These are phyloP conservation scores for Pterocarpus macrocarpus DNA, from an alignment of 306 rosid genomes.

Conservation along the genomic window DNA sequence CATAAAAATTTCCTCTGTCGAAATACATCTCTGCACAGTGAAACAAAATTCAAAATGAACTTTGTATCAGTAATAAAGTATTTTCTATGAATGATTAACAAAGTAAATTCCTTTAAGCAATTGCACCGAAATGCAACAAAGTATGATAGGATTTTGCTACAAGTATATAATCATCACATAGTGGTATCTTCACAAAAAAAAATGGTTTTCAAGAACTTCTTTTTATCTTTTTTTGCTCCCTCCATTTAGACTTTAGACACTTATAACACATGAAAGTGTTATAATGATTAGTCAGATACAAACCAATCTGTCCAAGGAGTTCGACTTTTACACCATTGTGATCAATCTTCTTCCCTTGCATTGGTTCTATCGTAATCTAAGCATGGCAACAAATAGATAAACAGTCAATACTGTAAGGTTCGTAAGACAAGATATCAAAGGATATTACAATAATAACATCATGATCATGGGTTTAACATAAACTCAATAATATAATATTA, in stretches of 20 bases:
- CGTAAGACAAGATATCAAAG: slow-evolving; percentile 19
- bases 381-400: slow-evolving; percentile 41
- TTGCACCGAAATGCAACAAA: not conserved
- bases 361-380: slow-evolving; percentile 85
- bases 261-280: slow-evolving; percentile 23
- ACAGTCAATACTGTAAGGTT: slow-evolving; percentile 6
- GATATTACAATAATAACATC: slow-evolving; percentile 20
- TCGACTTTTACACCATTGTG: slow-evolving; percentile 97
- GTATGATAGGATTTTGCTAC: not conserved
- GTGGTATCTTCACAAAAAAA: not conserved
- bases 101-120: not conserved
- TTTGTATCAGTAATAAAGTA: slow-evolving; percentile 10
- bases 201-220: slow-evolving; percentile 1
- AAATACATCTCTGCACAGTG: slow-evolving; percentile 91
- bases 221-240: not conserved
- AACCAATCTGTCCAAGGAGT: slow-evolving; percentile 99
- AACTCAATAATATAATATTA: slow-evolving; percentile 1
- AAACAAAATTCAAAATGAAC: slow-evolving; percentile 46
- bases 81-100: not conserved
- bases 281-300: slow-evolving; percentile 41
- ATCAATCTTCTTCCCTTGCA: slow-evolving; percentile 96
- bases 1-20: slow-evolving; percentile 95
- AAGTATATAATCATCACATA: not conserved
- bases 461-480: slow-evolving; percentile 13
- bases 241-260: slow-evolving; percentile 22